phyloP scores from a whole-genome alignment of 169 alveolate genomes.

The Plasmodium adleri region DNA sequence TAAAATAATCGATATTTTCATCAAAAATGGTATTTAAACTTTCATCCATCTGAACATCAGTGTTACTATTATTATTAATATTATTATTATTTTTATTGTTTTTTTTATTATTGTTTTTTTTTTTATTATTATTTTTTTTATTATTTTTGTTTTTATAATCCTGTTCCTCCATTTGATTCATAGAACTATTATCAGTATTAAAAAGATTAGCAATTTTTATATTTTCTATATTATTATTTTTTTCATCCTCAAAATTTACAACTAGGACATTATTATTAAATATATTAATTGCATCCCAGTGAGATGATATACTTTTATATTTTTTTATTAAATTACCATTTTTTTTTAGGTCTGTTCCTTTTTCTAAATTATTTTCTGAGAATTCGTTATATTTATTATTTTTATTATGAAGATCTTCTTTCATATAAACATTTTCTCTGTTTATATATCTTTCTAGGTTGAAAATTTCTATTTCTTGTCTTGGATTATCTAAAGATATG shows the following conservation, averaged over 20 bases:
- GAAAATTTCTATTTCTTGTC: constrained; percentile 2
- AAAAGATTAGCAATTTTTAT: constrained; percentile 18
- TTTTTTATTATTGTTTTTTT: no score
- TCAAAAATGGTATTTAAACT: no score
- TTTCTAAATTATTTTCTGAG: not conserved
- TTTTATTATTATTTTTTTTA: no score
- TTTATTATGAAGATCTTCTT: not conserved
- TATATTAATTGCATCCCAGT: not conserved
- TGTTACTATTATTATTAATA: no score
- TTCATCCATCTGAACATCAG: no score
- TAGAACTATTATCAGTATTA: not conserved
- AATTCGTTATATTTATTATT: not conserved
- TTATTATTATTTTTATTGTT: no score
- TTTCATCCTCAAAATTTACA: constrained; percentile 21
- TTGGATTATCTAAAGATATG: constrained; percentile 10
- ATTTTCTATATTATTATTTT: constrained; percentile 21
- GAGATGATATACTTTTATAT: not conserved
- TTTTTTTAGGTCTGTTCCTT: not conserved
- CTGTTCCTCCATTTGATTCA: no score
- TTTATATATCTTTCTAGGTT: not conserved
- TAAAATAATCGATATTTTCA: no score
- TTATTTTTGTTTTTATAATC: no score
- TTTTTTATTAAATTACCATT: not conserved
- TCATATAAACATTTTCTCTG: not conserved
- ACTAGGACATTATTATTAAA: not conserved